A percentile compares a stretch with the other conserved stretches of the same genome.
Conservation (phyloP, 2,329 filamentous ascomycete species). For the Colletotrichum sp. region DNA sequence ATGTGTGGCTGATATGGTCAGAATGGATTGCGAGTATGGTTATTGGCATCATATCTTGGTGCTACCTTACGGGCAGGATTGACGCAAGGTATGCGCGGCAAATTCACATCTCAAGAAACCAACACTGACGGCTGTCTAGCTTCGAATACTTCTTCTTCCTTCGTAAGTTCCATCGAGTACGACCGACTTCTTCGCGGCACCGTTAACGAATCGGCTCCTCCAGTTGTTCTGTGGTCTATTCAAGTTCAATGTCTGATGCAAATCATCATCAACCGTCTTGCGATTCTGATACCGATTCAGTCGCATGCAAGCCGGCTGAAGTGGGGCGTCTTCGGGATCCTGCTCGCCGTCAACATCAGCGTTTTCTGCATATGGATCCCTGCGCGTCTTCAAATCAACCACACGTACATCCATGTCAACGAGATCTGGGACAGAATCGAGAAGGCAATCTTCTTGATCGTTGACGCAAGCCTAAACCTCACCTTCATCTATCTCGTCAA, state of each 20-base stretch:
- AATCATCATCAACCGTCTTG: slow-evolving; percentile 57
- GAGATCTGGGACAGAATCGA: slow-evolving; percentile 53
- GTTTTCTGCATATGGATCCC: slow-evolving; percentile 58
- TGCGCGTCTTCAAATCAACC: slow-evolving; percentile 43
- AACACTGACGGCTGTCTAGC: background rate
- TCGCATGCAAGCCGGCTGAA: slow-evolving; percentile 42
- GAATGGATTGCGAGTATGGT: slow-evolving; percentile 37
- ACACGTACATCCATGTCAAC: slow-evolving; percentile 46
- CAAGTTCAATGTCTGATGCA: slow-evolving; percentile 50
- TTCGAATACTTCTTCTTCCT: slow-evolving; percentile 16
- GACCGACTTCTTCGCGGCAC: too few species aligned
- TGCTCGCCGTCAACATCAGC: slow-evolving; percentile 50
- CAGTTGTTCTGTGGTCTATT: slow-evolving; percentile 11
- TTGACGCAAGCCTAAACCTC: slow-evolving; percentile 50
- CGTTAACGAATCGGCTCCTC: background rate
- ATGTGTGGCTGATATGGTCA: slow-evolving; percentile 45
- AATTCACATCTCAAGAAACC: fast-evolving
- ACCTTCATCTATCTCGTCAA: slow-evolving; percentile 51
- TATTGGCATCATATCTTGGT: slow-evolving; percentile 40
- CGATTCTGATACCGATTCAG: slow-evolving; percentile 45
- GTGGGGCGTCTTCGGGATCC: slow-evolving; percentile 44
- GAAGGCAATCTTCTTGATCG: slow-evolving; percentile 49
- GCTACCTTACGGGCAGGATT: slow-evolving; percentile 36
- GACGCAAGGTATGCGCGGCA: slow-evolving; percentile 27
- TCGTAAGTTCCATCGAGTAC: background rate